Evolutionary conservation across 768 basidiomycete species (phyloP), one percentile per base, ranked within the genome.

Genomic region (Auriscalpium orientale): DNA sequence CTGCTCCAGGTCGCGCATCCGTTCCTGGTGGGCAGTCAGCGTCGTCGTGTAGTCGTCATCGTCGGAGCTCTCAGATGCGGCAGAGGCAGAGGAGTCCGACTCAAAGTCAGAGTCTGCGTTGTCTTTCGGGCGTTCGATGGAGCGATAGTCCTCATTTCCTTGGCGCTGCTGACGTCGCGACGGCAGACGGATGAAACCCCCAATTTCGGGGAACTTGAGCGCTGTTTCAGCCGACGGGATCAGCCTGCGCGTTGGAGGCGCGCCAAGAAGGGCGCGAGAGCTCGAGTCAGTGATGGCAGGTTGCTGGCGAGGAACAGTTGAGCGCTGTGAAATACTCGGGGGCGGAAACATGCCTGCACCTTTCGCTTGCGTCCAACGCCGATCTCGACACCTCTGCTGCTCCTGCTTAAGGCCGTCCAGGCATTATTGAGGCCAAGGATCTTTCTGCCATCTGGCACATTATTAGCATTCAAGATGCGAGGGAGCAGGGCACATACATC

Each of bases 161-260:
- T 38, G 61, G 48, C 44, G 62, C 59, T 51, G 59, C 57, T 53
- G 68, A n/a, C 67, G 66, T 15, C 70, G 70, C 15, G 82, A 76
- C 16, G 81, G 73, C 9, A 90, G 70, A 43, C 74, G 79, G 33
- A 90, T 71, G 63, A 87, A 83, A 9, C 86, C 87, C 58, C 87
- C 79, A n/a, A 76, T 65, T 67, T 89, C 87, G 55, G 79, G 71
- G 64, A 84, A 80, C 63, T 76, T 82, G 61, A 73, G 70, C 49
- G 63, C 64, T 55, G 72, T 65, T 46, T 68, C 57, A 9, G 62
- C 34, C 40, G 75, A 65, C 22, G 68, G 62, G 18, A 75, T 54
- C n/a, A 87, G 65, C 53, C 75, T 76, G 52, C 79, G 77, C 4
- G 74, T 76, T 4, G 83, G 80, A 48, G 79, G 71, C 21, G 76